Evolutionary conservation across 176 grass and related monocot species (phyloP), one percentile per base, ranked within the genome.

Genomic region (Avena insularis): DNA sequence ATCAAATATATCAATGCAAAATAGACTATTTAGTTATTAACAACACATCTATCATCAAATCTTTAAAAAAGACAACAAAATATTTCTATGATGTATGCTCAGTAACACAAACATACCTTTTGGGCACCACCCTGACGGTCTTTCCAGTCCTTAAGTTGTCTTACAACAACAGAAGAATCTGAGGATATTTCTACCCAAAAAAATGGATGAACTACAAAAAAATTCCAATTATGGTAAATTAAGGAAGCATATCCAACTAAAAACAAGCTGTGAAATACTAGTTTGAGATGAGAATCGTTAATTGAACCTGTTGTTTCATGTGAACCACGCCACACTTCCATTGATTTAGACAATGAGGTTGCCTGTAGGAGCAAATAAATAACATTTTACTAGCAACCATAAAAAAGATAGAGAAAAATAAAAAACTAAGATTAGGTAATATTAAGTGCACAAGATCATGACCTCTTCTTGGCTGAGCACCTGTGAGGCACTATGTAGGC

Each of bases 131-230:
- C 86, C 83, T 75, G 83, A 71, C 83, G 92, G 57, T 35, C 53
- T 88, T 93, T 75, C 91, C 91, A 98, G 50, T 96, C 93, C 88
- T 93, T 96, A 68, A 98, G 85, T 59, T 82, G 88, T 72, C 88
- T 94, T 77, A 96, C 14, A n/a, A 79, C 90, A 78, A 67, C 89
- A 86, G 54, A 33, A 8, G 86, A 94, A 87, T 85, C 80, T 49
- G 75, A 89, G 27, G 62, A 73, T 91, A 98, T 87, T 77, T 51
- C 82, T 43, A 98, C 69, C 50, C 94, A 71, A 89, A 98, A 96
- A 87, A 96, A 98, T 17, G 93, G 92, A 85, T 90, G 13, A 81
- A 86, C 93, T 91, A 80, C 82, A 75, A 25, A 85, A 49, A 56
- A 46, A 36, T 75, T 79, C 6, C 46, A 65, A 12, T 51, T 76